These are phyloP conservation scores for Blastobotrys petasosporus DNA, from an alignment of 1,139 yeast species.

Conservation along the genomic window DNA sequence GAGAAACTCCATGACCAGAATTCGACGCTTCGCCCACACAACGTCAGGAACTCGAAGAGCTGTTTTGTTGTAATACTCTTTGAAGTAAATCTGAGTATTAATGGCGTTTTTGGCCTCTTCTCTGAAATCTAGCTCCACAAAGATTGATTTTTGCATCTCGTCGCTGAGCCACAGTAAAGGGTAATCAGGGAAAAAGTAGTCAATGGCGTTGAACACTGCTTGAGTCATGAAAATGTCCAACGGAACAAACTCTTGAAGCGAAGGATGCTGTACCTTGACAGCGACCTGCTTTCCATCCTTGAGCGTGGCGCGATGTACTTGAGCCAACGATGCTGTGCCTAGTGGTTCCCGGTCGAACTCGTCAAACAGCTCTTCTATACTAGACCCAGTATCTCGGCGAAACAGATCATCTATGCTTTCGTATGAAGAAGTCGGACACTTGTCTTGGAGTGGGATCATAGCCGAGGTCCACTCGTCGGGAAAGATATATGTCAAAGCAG, in stretches of 20 bases:
- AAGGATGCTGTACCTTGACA: conserved; percentile 91
- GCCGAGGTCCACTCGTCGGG: conserved; percentile 95
- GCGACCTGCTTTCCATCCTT: conserved; percentile 73
- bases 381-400: conserved; percentile 51
- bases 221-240: conserved; percentile 75
- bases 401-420: conserved; percentile 68
- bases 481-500: conserved; percentile 83
- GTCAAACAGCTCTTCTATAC: conserved; percentile 58
- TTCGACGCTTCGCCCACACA: conserved; percentile 58
- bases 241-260: conserved; percentile 81
- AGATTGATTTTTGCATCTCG: conserved; percentile 79
- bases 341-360: conserved; percentile 70
- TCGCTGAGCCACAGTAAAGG: conserved; percentile 93
- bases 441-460: conserved; percentile 88
- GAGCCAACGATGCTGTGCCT: conserved; percentile 95
- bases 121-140: conserved; percentile 79
- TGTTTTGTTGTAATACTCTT: conserved; percentile 49
- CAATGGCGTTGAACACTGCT: conserved; percentile 67
- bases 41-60: conserved; percentile 78
- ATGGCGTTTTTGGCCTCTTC: conserved; percentile 81
- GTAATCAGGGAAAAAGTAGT: conserved; percentile 82
- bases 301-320: conserved; percentile 77
- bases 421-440: conserved; percentile 74
- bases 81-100: conserved; percentile 62
- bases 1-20: conserved; percentile 81